Percentiles rank a stretch among this genome's conserved stretches.
Conservation (phyloP, 805 yeast species). For the Sugiyamaella floridensis region DNA sequence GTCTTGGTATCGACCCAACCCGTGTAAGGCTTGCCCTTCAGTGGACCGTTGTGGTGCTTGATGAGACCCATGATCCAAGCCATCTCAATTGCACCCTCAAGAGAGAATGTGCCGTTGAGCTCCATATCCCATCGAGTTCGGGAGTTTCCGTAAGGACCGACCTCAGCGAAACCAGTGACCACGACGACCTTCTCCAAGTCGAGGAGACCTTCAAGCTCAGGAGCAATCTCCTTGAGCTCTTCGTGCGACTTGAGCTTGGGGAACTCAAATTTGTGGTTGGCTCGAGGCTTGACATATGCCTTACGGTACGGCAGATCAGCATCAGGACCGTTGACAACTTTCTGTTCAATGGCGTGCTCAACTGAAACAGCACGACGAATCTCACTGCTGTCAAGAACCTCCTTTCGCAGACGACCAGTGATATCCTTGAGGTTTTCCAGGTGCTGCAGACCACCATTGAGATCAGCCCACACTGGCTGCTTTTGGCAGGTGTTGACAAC, state of each 20-base stretch:
- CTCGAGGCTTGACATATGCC: slow-evolving; percentile 81
- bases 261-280: slow-evolving; percentile 91
- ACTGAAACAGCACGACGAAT: slow-evolving; percentile 91
- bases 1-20: slow-evolving; percentile 98
- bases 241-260: slow-evolving; percentile 76
- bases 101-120: slow-evolving; percentile 85
- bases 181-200: slow-evolving; percentile 90
- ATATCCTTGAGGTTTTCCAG: slow-evolving; percentile 85
- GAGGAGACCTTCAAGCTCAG: slow-evolving; percentile 77
- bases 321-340: slow-evolving; percentile 75
- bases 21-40: slow-evolving; percentile 77
- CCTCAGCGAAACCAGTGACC: slow-evolving; percentile 97
- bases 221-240: slow-evolving; percentile 57
- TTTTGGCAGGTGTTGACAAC: slow-evolving; percentile 82
- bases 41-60: slow-evolving; percentile 86
- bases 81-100: slow-evolving; percentile 98
- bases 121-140: slow-evolving; percentile 99
- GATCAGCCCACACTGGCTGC: slow-evolving; percentile 93
- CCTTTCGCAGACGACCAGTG: slow-evolving; percentile 68
- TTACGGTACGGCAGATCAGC: slow-evolving; percentile 81
- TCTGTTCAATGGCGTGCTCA: slow-evolving; percentile 84
- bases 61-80: slow-evolving; percentile 99
- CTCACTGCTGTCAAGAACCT: slow-evolving; percentile 74
- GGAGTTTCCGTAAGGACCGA: slow-evolving; percentile 99
- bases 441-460: slow-evolving; percentile 97